Base-by-base conservation (phyloP, 805 yeast genomes). In the Barnettozyma siamensis region DNA sequence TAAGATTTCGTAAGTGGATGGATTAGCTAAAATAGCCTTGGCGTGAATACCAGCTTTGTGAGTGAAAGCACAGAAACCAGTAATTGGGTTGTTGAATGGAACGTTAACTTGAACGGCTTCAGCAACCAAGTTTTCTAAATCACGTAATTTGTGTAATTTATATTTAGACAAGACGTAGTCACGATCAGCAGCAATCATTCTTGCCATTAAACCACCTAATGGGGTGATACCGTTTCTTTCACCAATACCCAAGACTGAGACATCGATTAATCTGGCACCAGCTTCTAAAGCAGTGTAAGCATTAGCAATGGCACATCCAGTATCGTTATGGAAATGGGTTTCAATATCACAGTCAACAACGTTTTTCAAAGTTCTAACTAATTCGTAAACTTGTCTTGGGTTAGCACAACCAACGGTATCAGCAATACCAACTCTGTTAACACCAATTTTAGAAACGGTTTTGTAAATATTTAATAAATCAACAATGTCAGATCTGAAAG, bases 11-110 rank as follows among this genome's bases (percentile, higher is more conserved):
- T 91, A 91, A n/a, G 98, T 93, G 35, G 96, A 88, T 48, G 99
- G 99, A 70, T 91, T 93, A 44, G 99, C 99, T 52, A 91, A 77
- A 54, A 91, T 91, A 43, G 98, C 98, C 75, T 93, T 91, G 58
- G 99, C 98, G 65, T 91, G 99, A 63, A 91, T 89, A 67, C 99
- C 99, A 44, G 99, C 99, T 76, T 91, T 91, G 73, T 91, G 99
- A 45, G 99, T 91, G 72, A 91, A 91, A 35, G 99, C 99, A 74
- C 98, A 93, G 83, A 93, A 93, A 27, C 99, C 99, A 32, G 99
- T 91, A 65, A 91, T 88, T 55, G 98, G 98, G 73, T 91, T 91
- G 76, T 91, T 91, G 76, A 91, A 91, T 45, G 99, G 99, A 58
- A 93, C 77, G 68, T 91, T 91, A 49, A 91, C 96, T 70, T 88